Base-by-base conservation (phyloP, 2,329 filamentous ascomycete species). In the Setomelanomma holmii region DNA sequence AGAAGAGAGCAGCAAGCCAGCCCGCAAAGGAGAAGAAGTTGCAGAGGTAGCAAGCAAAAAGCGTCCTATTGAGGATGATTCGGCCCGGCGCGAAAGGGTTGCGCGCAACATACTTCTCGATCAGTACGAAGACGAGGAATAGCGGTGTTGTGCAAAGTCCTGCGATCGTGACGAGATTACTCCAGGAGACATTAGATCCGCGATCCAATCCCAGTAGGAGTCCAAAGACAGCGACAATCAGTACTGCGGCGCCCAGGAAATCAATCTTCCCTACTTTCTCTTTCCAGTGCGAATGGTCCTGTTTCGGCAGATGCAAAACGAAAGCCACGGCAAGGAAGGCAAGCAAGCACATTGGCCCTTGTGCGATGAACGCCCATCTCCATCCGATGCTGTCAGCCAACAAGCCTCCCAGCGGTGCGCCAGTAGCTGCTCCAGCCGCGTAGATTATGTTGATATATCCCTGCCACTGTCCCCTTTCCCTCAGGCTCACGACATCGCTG, bases 31-130 rank as follows among this genome's bases (percentile, higher is more conserved):
- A 80, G 71, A 90, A 91, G 75, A 91, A 90, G 71, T 91, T 91
- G 69, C 84, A 85, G 1, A 86, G 73, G 63, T 89, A 92, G 68
- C 84, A 85, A 2, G 88, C 84, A 43, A 90, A 80, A 22, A 93
- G 79, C 5, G 82, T 82, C 5, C 81, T 79, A 66, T 89, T 82
- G 64, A 91, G 86, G 58, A 93, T 88, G 61, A 93, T 84, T 63
- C 86, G 87, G 8, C 86, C 84, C 0, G 90, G 90, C 0, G 89
- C 89, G 61, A 93, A 90, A 0, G 90, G 90, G 51, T 91, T 83
- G 0, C 80, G 74, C 0, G 89, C 89, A 10, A 91, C 73, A 56
- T 84, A 84, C 58, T 82, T 80, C 75, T 93, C 90, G 49, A 92
- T 80, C 20, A 87, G 69, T 20, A 90, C 60, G 71, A 93, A 93